phyloP scores from a whole-genome alignment of 192 early-diverging fungal species.

The Coemansia sp. region DNA sequence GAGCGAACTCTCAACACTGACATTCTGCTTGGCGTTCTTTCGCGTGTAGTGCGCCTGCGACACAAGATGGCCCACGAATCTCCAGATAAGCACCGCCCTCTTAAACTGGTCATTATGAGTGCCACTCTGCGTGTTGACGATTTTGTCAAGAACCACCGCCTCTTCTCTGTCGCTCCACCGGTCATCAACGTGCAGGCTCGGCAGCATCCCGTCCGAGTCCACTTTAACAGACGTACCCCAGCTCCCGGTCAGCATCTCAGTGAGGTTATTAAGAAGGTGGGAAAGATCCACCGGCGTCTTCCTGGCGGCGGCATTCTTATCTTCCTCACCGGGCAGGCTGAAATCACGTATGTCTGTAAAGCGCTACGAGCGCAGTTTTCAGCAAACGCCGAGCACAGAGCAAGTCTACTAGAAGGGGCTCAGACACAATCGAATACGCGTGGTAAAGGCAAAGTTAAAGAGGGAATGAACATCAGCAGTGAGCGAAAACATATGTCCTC shows the following conservation, averaged over 20 bases:
- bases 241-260: slow-evolving; percentile 73
- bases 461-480: background rate
- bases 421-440: slow-evolving; percentile 13
- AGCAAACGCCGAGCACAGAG: slow-evolving; percentile 23
- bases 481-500: background rate
- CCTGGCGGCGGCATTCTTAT: slow-evolving; percentile 93
- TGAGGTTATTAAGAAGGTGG: slow-evolving; percentile 88
- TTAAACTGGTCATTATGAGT: slow-evolving; percentile 97
- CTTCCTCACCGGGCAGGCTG: slow-evolving; percentile 93
- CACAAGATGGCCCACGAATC: slow-evolving; percentile 52
- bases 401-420: slow-evolving; percentile 15
- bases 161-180: slow-evolving; percentile 79
- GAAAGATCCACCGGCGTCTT: slow-evolving; percentile 91
- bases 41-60: slow-evolving; percentile 82
- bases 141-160: slow-evolving; percentile 79
- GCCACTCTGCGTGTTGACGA: slow-evolving; percentile 97
- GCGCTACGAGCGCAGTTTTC: slow-evolving; percentile 77
- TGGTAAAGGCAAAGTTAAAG: slow-evolving; percentile 8
- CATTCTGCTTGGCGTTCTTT: slow-evolving; percentile 95
- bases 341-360: slow-evolving; percentile 79
- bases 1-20: slow-evolving; percentile 97
- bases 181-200: slow-evolving; percentile 90
- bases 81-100: slow-evolving; percentile 60
- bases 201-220: slow-evolving; percentile 84
- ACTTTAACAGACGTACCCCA: slow-evolving; percentile 93